Base-by-base conservation (phyloP, 768 basidiomycete genomes). In the Agrocybe praecox region DNA sequence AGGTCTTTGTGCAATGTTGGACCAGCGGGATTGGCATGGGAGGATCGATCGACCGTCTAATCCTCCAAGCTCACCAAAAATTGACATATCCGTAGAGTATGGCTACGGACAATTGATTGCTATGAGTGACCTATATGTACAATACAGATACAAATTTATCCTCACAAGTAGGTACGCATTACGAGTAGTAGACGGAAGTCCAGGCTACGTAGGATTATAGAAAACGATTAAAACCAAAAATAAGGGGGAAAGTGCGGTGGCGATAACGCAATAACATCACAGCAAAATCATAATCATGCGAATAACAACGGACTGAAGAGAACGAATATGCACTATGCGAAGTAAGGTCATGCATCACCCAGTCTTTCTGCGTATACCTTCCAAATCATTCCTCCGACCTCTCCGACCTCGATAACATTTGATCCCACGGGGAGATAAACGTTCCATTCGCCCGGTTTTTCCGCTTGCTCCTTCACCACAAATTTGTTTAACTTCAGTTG, bases 371-470 rank as follows among this genome's bases (percentile, higher is more conserved):
- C 71, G 66, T 88, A 88, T 21, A 89, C 75, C 69, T 87, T 90
- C 89, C 89, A 91, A 22, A 83, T 69, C 62, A 84, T 68, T 10
- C 88, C 88, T 32, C 82, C 86, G 63, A 80, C 80, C 73, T 89
- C 88, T 32, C 90, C 89, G 22, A 94, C 72, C 68, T 93, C 92
- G 24, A 94, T 68, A 17, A 84, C 72, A 62, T 83, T 89, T 5
- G 75, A 63, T 14, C 92, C 92, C 4, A 74, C 67, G 1, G 81
- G 76, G 17, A 91, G 70, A 17, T 80, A 79, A 15, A 90, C 72
- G 61, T 80, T 78, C 92, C 91, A 93, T 51, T 79, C 71, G 1
- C 81, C 81, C 45, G 74, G 69, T 17, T 74, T 70, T 22, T 78
- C 80, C 34, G 78, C 69, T 46, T 76, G 75, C 53, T 78, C 78